These are phyloP conservation scores for Tricholoma terreum DNA, from an alignment of 768 basidiomycete genomes.

Conservation along the genomic window DNA sequence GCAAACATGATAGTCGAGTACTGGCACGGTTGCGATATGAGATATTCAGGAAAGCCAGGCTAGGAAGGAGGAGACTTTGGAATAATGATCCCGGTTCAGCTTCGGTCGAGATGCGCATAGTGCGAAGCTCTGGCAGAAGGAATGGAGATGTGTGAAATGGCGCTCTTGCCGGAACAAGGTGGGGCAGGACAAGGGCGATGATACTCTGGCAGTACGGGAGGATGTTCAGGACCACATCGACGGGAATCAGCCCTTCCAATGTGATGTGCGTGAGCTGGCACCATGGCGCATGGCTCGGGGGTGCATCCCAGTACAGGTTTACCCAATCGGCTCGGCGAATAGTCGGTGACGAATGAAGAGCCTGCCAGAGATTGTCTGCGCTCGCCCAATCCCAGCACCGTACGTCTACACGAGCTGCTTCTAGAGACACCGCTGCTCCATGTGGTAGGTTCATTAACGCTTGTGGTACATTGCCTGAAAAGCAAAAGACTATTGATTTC, in stretches of 20 bases:
- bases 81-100: background rate
- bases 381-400: background rate
- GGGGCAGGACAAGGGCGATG: background rate
- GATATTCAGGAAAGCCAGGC: background rate
- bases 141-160: background rate
- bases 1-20: background rate
- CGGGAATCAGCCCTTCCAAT: background rate
- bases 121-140: background rate
- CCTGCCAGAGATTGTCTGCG: background rate
- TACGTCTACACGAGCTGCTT: background rate
- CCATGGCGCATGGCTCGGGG: conserved; percentile 3
- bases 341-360: conserved; percentile 1
- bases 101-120: background rate
- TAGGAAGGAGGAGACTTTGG: background rate
- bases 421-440: background rate
- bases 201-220: background rate
- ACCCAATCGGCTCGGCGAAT: background rate
- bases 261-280: conserved; percentile 3
- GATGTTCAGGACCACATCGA: background rate
- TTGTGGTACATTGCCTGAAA: background rate
- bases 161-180: background rate
- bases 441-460: background rate
- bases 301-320: background rate
- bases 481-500: background rate
- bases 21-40: background rate